Conservation (phyloP, 2,329 filamentous ascomycete genomes). For the Aspergillus sp. region DNA sequence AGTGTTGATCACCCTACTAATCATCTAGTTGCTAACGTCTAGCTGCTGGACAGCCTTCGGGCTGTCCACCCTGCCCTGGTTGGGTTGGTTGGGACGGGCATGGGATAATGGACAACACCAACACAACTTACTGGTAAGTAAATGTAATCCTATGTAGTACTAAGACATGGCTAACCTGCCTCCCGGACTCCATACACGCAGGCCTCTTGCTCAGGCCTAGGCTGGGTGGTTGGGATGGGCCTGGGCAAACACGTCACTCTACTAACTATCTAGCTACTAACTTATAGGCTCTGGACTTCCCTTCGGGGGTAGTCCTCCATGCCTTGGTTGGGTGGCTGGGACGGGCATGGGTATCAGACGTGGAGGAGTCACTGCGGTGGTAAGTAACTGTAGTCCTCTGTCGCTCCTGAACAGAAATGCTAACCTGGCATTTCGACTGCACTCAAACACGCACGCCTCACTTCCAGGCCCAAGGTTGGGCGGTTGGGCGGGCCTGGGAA, state of each 20-base stretch:
- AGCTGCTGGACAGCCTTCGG: background rate
- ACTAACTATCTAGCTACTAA: too few relatives aligned
- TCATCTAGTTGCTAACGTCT: background rate
- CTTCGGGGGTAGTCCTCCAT: too few relatives aligned
- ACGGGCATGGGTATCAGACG: background rate
- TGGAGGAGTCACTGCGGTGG: too few relatives aligned
- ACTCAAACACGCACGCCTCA: too few relatives aligned
- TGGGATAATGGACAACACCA: background rate
- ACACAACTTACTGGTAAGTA: background rate
- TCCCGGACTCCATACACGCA: background rate
- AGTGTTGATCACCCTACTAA: background rate
- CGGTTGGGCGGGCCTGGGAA: slow-evolving; percentile 15
- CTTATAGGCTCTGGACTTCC: too few relatives aligned
- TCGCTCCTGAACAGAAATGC: too few relatives aligned
- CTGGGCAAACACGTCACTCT: slow-evolving; percentile 1
- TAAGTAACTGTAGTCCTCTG: too few relatives aligned
- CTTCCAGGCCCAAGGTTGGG: slow-evolving; percentile 2
- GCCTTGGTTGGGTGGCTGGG: background rate
- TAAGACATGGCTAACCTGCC: background rate
- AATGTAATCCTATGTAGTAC: background rate
- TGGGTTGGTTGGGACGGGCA: slow-evolving; percentile 10
- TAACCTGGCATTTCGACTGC: too few relatives aligned
- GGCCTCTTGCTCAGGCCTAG: background rate
- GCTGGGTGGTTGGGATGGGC: slow-evolving; percentile 12
- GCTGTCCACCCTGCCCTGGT: slow-evolving; percentile 1